Conservation (phyloP, 176 grass and related monocot genomes). For the Phoenix roebelenii region DNA sequence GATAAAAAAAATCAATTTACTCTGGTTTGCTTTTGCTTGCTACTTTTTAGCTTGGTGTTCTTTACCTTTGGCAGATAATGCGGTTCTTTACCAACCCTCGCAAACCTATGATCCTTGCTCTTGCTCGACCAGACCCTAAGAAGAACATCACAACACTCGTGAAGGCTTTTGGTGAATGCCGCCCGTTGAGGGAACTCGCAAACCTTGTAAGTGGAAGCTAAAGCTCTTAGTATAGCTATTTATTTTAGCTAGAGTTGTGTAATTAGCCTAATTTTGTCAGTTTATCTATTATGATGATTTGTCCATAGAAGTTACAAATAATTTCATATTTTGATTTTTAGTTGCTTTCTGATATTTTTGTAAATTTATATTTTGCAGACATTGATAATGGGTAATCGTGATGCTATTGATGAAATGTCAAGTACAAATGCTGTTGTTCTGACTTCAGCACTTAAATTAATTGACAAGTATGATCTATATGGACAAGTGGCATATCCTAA, state of each 20-base stretch:
- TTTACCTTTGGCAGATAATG: conserved; percentile 47
- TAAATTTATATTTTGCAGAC: conserved; percentile 24
- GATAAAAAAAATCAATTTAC: too few relatives aligned
- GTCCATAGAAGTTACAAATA: too few relatives aligned
- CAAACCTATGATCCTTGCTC: conserved; percentile 77
- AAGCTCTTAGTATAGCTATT: too few relatives aligned
- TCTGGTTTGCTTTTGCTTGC: too few relatives aligned
- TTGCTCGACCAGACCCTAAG: conserved; percentile 64
- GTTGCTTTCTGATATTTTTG: too few relatives aligned
- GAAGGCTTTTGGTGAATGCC: conserved; percentile 79
- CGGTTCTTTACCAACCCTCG: conserved; percentile 80
- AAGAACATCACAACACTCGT: conserved; percentile 71
- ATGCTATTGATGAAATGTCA: conserved; percentile 72
- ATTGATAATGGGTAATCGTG: conserved; percentile 77
- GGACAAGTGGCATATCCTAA: conserved; percentile 86
- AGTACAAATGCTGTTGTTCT: conserved; percentile 64
- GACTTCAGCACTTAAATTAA: conserved; percentile 63
- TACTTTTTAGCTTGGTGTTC: background rate
- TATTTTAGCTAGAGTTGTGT: too few relatives aligned
- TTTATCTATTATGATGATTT: too few relatives aligned
- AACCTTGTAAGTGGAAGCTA: conserved; percentile 53
- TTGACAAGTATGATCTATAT: conserved; percentile 71
- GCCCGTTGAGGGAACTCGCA: conserved; percentile 58
- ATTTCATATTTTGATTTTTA: too few relatives aligned
- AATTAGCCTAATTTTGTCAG: too few relatives aligned